Conservation (phyloP, 768 basidiomycete species). For the Sporobolomyces roseus region DNA sequence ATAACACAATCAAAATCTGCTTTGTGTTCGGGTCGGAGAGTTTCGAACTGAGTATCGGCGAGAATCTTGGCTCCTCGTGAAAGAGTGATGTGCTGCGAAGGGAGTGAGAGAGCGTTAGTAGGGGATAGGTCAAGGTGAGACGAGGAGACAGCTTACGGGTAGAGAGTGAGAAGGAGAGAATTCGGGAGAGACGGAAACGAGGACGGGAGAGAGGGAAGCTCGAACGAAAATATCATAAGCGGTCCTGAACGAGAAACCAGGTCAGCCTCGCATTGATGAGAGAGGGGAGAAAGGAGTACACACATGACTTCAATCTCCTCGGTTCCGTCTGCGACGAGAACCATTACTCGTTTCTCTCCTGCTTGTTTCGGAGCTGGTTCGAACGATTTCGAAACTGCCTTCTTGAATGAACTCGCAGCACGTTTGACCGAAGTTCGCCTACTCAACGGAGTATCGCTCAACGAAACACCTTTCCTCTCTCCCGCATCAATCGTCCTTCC, state of each 20-base stretch:
- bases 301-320: conserved; percentile 38
- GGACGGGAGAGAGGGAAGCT: conserved; percentile 21
- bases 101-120: background rate
- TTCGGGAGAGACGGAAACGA: conserved; percentile 32
- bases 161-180: conserved; percentile 34
- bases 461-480: conserved; percentile 29
- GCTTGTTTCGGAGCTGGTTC: conserved; percentile 25
- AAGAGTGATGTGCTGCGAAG: conserved; percentile 36
- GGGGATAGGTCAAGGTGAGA: background rate
- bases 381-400: conserved; percentile 24
- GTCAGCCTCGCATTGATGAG: background rate
- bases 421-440: conserved; percentile 26
- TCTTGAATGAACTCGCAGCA: conserved; percentile 18
- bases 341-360: conserved; percentile 33
- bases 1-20: conserved; percentile 34
- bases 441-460: conserved; percentile 35
- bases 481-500: conserved; percentile 21
- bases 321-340: conserved; percentile 36
- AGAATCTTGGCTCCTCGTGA: conserved; percentile 35
- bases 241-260: background rate
- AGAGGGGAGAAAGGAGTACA: background rate
- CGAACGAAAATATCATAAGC: conserved; percentile 36
- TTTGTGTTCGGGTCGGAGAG: conserved; percentile 25
- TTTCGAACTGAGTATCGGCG: conserved; percentile 38
- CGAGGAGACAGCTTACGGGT: conserved; percentile 2